Percentiles rank a stretch among this genome's conserved stretches.
These are phyloP conservation scores for Ophiostoma perfectum DNA, from an alignment of 2,329 filamentous ascomycete genomes.

Conservation along the genomic window DNA sequence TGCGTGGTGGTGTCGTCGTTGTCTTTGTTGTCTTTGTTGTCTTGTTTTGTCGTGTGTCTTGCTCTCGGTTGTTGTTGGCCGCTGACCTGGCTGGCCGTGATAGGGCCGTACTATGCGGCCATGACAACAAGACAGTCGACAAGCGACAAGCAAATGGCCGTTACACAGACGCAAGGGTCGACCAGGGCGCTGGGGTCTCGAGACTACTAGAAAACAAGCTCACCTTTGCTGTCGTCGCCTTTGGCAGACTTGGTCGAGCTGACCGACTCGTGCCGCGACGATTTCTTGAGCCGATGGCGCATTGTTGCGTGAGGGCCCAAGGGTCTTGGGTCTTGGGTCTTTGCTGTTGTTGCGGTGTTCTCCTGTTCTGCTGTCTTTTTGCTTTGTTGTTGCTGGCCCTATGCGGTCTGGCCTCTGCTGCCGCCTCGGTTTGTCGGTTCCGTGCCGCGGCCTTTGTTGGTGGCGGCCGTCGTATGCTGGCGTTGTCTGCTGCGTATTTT, in stretches of 20 bases:
- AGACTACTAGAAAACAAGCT: not conserved
- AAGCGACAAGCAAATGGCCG: not conserved
- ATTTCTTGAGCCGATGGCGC: constrained; percentile 25
- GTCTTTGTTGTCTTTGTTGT: too few species aligned
- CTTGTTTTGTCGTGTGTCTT: not conserved
- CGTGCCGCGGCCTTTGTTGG: not conserved
- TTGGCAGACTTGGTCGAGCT: constrained; percentile 23
- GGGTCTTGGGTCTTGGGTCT: not conserved
- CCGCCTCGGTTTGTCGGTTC: not conserved
- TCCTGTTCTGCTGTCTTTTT: not conserved
- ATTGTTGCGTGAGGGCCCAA: constrained; percentile 12
- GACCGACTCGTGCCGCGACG: constrained; percentile 20
- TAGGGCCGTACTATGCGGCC: constrained; percentile 8
- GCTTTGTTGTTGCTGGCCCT: not conserved
- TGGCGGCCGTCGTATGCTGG: not conserved
- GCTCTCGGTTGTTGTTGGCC: not conserved
- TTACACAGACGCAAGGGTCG: not conserved
- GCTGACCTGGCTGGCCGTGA: not conserved
- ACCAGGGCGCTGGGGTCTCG: not conserved
- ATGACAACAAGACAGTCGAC: constrained; percentile 8
- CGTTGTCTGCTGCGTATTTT: not conserved
- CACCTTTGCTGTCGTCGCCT: constrained; percentile 17
- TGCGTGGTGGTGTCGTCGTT: too few species aligned
- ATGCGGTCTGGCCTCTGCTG: not conserved
- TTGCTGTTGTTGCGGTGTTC: not conserved